These are phyloP conservation scores for Mycena polygramma DNA, from an alignment of 768 basidiomycete species.

Conservation along the genomic window DNA sequence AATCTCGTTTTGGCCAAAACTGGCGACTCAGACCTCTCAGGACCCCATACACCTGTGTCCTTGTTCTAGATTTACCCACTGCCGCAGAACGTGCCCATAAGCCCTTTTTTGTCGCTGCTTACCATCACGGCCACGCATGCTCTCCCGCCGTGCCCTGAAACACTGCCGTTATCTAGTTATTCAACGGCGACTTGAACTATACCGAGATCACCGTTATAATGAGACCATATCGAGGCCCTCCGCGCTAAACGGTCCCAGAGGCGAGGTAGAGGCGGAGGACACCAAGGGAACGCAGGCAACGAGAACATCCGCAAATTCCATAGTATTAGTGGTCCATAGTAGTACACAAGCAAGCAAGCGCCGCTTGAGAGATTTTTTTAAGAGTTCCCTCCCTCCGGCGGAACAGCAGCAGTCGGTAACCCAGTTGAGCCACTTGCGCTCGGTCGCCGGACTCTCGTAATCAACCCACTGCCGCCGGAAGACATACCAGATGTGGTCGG, in stretches of 20 bases:
- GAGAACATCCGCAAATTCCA: conserved; percentile 2
- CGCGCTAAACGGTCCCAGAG: background rate
- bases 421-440: conserved; percentile 56
- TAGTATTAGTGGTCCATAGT: background rate
- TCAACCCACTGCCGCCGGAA: conserved; percentile 52
- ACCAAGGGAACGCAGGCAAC: background rate
- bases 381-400: background rate
- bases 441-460: conserved; percentile 61
- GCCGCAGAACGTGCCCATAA: background rate
- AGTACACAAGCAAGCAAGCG: background rate
- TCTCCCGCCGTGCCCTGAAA: conserved; percentile 15
- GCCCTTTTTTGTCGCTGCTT: background rate
- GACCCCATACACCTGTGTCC: conserved; percentile 3
- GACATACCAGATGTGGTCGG: conserved; percentile 40
- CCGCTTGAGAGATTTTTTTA: background rate
- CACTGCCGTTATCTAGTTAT: too few relatives aligned
- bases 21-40: too few relatives aligned
- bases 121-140: conserved; percentile 17
- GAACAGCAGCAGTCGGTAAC: conserved; percentile 2
- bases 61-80: conserved; percentile 14
- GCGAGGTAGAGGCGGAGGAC: background rate
- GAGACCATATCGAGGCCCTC: conserved; percentile 7
- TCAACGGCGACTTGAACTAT: background rate
- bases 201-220: conserved; percentile 3
- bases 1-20: too few relatives aligned